phyloP scores from a whole-genome alignment of 768 basidiomycete genomes.

The Pleurotus djamor region DNA sequence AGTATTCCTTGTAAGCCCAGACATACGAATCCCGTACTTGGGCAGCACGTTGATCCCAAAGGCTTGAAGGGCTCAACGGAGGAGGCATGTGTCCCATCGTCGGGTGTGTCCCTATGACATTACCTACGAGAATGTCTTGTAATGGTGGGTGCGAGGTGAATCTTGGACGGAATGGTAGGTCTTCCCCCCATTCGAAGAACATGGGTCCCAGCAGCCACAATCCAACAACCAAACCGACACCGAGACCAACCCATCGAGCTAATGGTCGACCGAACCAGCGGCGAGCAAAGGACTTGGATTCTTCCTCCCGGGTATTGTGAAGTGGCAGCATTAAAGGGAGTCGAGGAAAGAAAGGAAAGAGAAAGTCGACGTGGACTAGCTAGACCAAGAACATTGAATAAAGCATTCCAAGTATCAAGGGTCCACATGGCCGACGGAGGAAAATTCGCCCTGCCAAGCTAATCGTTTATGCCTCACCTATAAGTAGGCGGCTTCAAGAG shows the following conservation, averaged over 20 bases:
- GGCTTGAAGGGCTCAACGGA: neutral
- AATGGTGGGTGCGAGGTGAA: neutral
- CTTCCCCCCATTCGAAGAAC: neutral
- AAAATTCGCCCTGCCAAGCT: constrained; percentile 1
- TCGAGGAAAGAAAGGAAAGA: neutral
- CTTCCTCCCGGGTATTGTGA: constrained; percentile 1
- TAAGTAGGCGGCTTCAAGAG: no score
- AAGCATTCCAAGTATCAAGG: neutral
- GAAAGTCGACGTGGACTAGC: constrained; percentile 1
- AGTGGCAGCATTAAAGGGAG: constrained; percentile 1
- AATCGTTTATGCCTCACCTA: no score
- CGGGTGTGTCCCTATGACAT: neutral
- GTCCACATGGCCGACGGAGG: neutral
- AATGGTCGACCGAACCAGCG: constrained; percentile 4
- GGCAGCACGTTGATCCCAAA: constrained; percentile 52
- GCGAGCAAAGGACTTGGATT: neutral
- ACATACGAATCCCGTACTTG: constrained; percentile 13
- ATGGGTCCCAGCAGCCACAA: neutral
- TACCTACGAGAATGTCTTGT: neutral
- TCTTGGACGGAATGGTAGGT: neutral
- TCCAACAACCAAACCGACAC: neutral
- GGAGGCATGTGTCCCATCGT: neutral
- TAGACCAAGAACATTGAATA: neutral
- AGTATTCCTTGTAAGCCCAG: constrained; percentile 24
- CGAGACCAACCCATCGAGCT: constrained; percentile 4